Evolutionary conservation across 345 rosid genomes (phyloP), one percentile per base, ranked within the genome.

Genomic region (Camelina sativa): DNA sequence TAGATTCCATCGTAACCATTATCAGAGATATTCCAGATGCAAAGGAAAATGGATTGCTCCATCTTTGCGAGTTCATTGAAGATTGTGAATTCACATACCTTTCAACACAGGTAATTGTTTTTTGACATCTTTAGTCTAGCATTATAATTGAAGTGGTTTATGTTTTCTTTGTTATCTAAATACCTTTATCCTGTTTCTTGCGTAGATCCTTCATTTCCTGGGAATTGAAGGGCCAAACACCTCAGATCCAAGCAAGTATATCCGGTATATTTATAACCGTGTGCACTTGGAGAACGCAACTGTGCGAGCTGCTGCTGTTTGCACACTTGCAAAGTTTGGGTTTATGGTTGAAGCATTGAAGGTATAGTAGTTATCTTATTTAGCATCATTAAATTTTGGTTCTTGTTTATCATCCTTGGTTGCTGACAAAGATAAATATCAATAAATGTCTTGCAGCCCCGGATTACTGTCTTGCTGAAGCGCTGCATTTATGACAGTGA

Each of bases 21-120:
- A 92, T 95, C 64, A 89, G 92, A 73, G 99, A 92, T 84, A 95
- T 95, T 62, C 99, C 99, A 9, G 98, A 95, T 50, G 97, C 97
- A 37, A 95, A 95, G 83, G 99, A 95, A 78, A 86, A 83, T 65
- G 99, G 99, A 41, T 80, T 95, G 86, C 97, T 92, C 80, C 99
- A 95, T 87, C 88, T 95, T 28, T 95, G 99, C 50, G 97, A 95
- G 75, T 95, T 95, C 79, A 95, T 95, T 67, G 99, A 95, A 85
- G 99, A 95, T 79, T 95, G 99, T 83, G 99, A 92, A 85, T 95
- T 95, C 82, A 95, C 99, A 53, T 95, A 95, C 77, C 97, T 95
- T 78, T 95, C 97, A 41, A 87, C 97, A 35, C 99, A 95, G 99
- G 99, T 95, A 67, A 23, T 4, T 57, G 10, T 65, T 38, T 75